A percentile compares a stretch with the other conserved stretches of the same genome.
These are phyloP conservation scores for Aspergillus uvarum DNA, from an alignment of 2,329 filamentous ascomycete genomes.

Conservation along the genomic window DNA sequence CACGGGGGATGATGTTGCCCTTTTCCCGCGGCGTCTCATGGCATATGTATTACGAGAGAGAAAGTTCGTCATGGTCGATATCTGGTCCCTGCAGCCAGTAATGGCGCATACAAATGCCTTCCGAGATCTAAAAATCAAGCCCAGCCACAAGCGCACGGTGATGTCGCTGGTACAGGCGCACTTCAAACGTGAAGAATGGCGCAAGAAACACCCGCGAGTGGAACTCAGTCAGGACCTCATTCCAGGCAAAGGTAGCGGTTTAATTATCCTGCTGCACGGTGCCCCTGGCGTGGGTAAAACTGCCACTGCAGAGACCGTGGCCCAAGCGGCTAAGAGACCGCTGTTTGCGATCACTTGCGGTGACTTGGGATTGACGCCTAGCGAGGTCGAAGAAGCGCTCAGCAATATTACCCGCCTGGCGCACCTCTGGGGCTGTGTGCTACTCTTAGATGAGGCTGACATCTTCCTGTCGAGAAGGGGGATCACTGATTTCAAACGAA, in stretches of 20 bases:
- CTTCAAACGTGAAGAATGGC: slow-evolving; percentile 5
- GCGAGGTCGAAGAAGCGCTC: slow-evolving; percentile 17
- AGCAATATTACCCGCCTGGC: slow-evolving; percentile 19
- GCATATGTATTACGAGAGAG: slow-evolving; percentile 11
- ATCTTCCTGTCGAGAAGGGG: slow-evolving; percentile 16
- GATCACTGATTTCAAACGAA: slow-evolving; percentile 16
- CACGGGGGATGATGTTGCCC: background rate
- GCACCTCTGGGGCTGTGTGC: slow-evolving; percentile 12
- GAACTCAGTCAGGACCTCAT: slow-evolving; percentile 3
- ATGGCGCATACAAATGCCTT: slow-evolving; percentile 6
- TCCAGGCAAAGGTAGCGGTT: slow-evolving; percentile 5
- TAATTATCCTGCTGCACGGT: slow-evolving; percentile 19
- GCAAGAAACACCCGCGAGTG: background rate
- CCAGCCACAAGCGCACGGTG: slow-evolving; percentile 10
- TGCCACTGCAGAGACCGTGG: slow-evolving; percentile 50
- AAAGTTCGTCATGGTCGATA: slow-evolving; percentile 11
- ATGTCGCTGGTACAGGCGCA: slow-evolving; percentile 8
- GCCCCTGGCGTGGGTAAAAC: slow-evolving; percentile 32
- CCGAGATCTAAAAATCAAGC: slow-evolving; percentile 6
- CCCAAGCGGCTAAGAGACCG: background rate
- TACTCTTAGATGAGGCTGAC: slow-evolving; percentile 17
- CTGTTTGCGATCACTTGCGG: slow-evolving; percentile 1
- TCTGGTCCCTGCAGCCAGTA: slow-evolving; percentile 1
- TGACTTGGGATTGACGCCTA: slow-evolving; percentile 7
- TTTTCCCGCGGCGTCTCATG: slow-evolving; percentile 8